phyloP scores from a whole-genome alignment of 1,284 basidiomycete species.

The Boletus mariae region DNA sequence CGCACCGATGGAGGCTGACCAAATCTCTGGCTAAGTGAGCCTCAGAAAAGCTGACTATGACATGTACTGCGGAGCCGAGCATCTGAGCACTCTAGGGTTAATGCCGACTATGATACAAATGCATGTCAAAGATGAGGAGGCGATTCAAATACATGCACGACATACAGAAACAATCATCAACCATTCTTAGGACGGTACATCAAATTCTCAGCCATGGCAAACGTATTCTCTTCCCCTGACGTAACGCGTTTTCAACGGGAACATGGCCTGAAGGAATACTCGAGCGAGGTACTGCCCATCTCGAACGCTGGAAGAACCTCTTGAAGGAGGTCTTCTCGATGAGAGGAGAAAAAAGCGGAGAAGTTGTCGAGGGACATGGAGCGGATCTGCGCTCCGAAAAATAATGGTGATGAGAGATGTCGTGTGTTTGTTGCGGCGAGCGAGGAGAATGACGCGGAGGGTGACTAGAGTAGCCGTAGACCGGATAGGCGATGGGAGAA shows the following conservation, averaged over 20 bases:
- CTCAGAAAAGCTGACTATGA: neutral
- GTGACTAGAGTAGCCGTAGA: constrained; percentile 29
- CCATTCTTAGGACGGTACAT: constrained; percentile 13
- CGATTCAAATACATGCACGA: constrained; percentile 23
- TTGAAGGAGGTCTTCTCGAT: constrained; percentile 25
- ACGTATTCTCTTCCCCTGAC: constrained; percentile 31
- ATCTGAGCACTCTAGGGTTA: neutral
- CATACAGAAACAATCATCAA: constrained; percentile 20
- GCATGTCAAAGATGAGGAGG: constrained; percentile 10
- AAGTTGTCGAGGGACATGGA: constrained; percentile 13
- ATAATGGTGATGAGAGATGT: constrained; percentile 8
- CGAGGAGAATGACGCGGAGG: constrained; percentile 12
- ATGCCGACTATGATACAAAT: constrained; percentile 10
- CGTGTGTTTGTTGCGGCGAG: constrained; percentile 1
- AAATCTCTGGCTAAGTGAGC: neutral
- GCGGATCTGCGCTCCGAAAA: constrained; percentile 18
- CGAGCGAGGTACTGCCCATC: constrained; percentile 17
- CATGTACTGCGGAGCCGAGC: neutral
- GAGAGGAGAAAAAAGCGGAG: constrained; percentile 16
- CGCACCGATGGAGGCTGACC: constrained; percentile 27
- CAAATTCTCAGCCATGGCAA: constrained; percentile 33
- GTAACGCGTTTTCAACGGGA: constrained; percentile 22
- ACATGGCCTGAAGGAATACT: constrained; percentile 18
- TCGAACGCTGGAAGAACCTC: constrained; percentile 29
- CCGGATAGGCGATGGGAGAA: constrained; percentile 32